A percentile compares a stretch with the other conserved stretches of the same genome.
phyloP scores from a whole-genome alignment of 192 early-diverging fungal genomes.

The Coemansia erecta region DNA sequence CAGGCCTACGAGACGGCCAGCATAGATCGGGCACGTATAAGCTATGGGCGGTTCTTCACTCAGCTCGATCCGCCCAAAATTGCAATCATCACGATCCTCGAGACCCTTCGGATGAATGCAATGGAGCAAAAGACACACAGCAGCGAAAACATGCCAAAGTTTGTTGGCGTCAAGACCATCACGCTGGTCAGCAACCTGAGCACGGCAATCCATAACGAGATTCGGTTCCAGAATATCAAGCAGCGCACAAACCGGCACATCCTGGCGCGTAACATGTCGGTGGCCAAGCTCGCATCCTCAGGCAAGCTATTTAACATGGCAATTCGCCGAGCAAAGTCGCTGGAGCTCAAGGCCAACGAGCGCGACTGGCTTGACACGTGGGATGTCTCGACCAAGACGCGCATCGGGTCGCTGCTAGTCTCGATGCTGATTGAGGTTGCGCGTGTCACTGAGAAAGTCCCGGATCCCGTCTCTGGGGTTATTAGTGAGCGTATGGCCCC shows the following conservation, averaged over 20 bases:
- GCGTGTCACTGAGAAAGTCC: conserved; percentile 60
- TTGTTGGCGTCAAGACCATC: conserved; percentile 58
- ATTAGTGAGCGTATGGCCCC: conserved; percentile 61
- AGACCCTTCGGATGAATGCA: conserved; percentile 66
- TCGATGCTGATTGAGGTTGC: conserved; percentile 70
- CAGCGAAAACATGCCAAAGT: conserved; percentile 49
- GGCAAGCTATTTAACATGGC: conserved; percentile 82
- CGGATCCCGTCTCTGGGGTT: conserved; percentile 59
- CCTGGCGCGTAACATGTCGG: conserved; percentile 48
- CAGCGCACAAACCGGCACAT: conserved; percentile 63
- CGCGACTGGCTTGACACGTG: conserved; percentile 69
- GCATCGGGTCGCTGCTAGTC: conserved; percentile 59
- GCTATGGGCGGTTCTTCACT: conserved; percentile 33
- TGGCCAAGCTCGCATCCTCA: conserved; percentile 70
- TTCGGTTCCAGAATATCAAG: conserved; percentile 74
- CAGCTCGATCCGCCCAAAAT: conserved; percentile 67
- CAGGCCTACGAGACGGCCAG: conserved; percentile 7
- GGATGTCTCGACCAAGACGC: conserved; percentile 58
- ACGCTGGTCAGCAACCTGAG: conserved; percentile 59
- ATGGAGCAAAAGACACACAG: conserved; percentile 17
- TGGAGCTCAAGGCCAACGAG: conserved; percentile 54
- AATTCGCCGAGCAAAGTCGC: conserved; percentile 65
- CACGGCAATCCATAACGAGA: conserved; percentile 77
- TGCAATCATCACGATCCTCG: conserved; percentile 80
- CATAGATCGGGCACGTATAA: conserved; percentile 20